Evolutionary conservation across 108 stramenopile species (phyloP).

Genomic region (Fragilaria crotonensis): DNA sequence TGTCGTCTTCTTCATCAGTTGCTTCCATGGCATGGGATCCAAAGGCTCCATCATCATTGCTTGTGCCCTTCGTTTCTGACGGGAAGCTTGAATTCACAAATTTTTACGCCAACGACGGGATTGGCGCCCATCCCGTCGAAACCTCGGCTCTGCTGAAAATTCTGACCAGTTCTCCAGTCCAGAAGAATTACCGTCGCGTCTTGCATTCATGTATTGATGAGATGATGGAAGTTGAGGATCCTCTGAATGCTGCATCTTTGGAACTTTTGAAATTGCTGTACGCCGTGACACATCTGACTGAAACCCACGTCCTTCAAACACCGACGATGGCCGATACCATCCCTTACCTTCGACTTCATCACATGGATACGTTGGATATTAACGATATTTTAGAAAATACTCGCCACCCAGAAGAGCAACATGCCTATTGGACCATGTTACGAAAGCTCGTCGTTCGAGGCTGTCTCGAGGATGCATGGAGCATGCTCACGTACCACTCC

Average conservation of each 20-base stretch:
- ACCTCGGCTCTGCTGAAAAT: constrained; percentile 49
- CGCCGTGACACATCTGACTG: constrained; percentile 54
- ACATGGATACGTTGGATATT: constrained; percentile 10
- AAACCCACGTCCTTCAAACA: constrained; percentile 47
- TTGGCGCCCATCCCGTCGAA: constrained; percentile 56
- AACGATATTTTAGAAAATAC: constrained; percentile 16
- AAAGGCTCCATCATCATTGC: constrained; percentile 16
- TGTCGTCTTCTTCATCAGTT: not conserved
- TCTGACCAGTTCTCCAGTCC: constrained; percentile 43
- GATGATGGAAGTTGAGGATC: not conserved
- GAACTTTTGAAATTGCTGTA: constrained; percentile 49
- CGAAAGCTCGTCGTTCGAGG: constrained; percentile 38
- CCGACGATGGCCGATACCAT: constrained; percentile 56
- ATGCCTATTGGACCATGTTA: constrained; percentile 47
- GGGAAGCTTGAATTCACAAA: constrained; percentile 5
- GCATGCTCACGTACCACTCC: constrained; percentile 54
- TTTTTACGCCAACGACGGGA: constrained; percentile 34
- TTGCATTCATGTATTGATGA: constrained; percentile 41
- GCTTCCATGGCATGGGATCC: constrained; percentile 26
- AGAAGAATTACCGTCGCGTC: constrained; percentile 38
- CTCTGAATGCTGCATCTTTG: constrained; percentile 23
- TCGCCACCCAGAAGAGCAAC: constrained; percentile 58
- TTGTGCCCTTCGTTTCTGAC: constrained; percentile 15
- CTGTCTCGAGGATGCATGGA: constrained; percentile 62
- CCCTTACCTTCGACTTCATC: constrained; percentile 55